Evolutionary conservation across 2,329 filamentous ascomycete species (phyloP).

Genomic region (Fusarium illudens): DNA sequence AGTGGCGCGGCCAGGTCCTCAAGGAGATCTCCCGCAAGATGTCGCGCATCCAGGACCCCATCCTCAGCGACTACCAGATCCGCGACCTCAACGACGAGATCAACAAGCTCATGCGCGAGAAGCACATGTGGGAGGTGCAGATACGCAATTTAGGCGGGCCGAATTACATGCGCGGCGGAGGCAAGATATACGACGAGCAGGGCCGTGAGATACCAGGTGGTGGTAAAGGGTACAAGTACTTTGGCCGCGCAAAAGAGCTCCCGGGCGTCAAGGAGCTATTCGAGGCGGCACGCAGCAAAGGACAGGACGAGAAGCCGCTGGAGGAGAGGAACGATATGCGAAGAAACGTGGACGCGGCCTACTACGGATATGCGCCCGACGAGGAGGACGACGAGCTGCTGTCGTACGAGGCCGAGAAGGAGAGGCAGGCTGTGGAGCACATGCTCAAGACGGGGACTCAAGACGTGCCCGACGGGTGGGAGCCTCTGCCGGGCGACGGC

Average conservation of each 20-base stretch:
- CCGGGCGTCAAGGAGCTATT: constrained; percentile 97
- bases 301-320: constrained; percentile 67
- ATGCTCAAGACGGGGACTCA: constrained; percentile 67
- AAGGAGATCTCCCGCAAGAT: constrained; percentile 98
- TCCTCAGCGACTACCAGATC: constrained; percentile 95
- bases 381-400: constrained; percentile 88
- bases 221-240: constrained; percentile 93
- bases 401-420: constrained; percentile 82
- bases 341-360: constrained; percentile 86
- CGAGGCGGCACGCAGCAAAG: constrained; percentile 73
- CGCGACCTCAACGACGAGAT: constrained; percentile 99
- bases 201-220: constrained; percentile 76
- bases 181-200: constrained; percentile 76
- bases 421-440: constrained; percentile 79
- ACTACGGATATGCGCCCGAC: constrained; percentile 93
- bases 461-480: constrained; percentile 75
- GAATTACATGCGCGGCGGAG: constrained; percentile 87
- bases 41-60: constrained; percentile 89
- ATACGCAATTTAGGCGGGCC: constrained; percentile 95
- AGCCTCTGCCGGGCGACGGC: constrained; percentile 83
- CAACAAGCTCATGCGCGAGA: constrained; percentile 98
- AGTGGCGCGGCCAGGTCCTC: constrained; percentile 97
- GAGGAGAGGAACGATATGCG: constrained; percentile 75
- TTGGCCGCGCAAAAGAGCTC: constrained; percentile 86
- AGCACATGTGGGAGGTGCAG: constrained; percentile 98